Evolutionary conservation across 192 early-diverging fungal species (phyloP).

Genomic region (Rhizoclosmatium globosum): DNA sequence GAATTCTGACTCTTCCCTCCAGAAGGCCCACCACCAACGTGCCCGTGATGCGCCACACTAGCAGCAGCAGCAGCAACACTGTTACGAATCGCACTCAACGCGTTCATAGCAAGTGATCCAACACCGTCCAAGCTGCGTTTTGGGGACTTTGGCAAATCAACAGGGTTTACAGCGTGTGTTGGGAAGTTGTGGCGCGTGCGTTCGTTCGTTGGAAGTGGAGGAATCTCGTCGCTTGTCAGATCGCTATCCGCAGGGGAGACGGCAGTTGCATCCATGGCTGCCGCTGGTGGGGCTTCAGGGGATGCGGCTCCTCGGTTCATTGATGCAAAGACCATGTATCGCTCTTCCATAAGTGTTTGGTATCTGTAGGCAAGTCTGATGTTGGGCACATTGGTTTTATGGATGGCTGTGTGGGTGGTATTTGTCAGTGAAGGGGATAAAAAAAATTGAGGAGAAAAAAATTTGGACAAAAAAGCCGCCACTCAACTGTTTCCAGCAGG

Average conservation of each 20-base stretch:
- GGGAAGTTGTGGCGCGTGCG: constrained; percentile 33
- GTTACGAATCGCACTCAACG: neutral
- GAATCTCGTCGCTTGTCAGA: neutral
- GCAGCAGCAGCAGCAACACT: neutral
- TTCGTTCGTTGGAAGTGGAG: neutral
- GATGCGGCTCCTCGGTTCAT: neutral
- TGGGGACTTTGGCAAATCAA: neutral
- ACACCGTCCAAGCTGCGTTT: neutral
- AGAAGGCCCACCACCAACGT: neutral
- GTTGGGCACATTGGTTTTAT: constrained; percentile 92
- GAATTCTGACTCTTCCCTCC: neutral
- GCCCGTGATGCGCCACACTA: neutral
- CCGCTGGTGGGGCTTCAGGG: neutral
- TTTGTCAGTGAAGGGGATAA: neutral
- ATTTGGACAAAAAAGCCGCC: neutral
- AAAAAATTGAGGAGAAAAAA: neutral
- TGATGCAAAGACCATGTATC: constrained; percentile 60
- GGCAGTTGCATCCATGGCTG: neutral
- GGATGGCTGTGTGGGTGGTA: constrained; percentile 63
- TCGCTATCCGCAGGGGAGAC: neutral
- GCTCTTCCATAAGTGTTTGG: constrained; percentile 87
- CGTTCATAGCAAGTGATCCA: neutral
- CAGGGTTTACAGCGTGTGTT: neutral
- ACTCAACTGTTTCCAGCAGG: constrained; percentile 71
- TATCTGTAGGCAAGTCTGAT: constrained; percentile 85